Evolutionary conservation across 306 rosid species (phyloP).

Genomic region (Dryas drummondii): DNA sequence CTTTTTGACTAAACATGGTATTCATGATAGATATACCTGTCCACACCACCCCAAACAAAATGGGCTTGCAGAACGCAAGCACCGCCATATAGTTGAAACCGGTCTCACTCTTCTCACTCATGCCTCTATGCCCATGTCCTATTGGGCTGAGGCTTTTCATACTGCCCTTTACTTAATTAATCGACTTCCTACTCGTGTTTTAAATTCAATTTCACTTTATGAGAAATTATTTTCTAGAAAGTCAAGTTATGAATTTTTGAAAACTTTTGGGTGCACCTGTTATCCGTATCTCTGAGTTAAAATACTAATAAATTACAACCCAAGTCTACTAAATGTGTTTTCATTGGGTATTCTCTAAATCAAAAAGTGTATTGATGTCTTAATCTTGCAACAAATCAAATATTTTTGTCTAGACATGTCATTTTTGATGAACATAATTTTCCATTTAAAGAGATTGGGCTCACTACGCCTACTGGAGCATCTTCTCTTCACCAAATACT

Average conservation of each 20-base stretch:
- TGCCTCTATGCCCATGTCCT: neutral
- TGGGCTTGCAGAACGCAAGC: neutral
- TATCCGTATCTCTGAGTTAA: neutral
- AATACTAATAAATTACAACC: neutral
- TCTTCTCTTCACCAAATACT: neutral
- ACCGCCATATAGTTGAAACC: neutral
- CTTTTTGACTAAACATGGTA: neutral
- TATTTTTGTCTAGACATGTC: neutral
- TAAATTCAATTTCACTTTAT: too few relatives aligned
- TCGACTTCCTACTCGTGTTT: neutral
- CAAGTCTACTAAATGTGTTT: neutral
- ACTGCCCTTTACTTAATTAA: neutral
- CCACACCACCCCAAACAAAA: neutral
- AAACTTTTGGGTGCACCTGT: too few relatives aligned
- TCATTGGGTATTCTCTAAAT: neutral
- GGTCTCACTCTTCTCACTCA: neutral
- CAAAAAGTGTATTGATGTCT: neutral
- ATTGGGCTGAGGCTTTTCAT: neutral
- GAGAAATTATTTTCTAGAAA: too few relatives aligned
- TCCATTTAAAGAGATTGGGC: neutral
- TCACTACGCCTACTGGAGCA: neutral
- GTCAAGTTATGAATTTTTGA: too few relatives aligned
- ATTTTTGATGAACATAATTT: neutral
- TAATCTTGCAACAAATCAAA: accelerated
- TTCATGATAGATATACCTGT: neutral